Percentiles rank a stretch among this genome's conserved stretches.
Conservation (phyloP, 352 stramenopile species). For the Globisporangium orthogonon region DNA sequence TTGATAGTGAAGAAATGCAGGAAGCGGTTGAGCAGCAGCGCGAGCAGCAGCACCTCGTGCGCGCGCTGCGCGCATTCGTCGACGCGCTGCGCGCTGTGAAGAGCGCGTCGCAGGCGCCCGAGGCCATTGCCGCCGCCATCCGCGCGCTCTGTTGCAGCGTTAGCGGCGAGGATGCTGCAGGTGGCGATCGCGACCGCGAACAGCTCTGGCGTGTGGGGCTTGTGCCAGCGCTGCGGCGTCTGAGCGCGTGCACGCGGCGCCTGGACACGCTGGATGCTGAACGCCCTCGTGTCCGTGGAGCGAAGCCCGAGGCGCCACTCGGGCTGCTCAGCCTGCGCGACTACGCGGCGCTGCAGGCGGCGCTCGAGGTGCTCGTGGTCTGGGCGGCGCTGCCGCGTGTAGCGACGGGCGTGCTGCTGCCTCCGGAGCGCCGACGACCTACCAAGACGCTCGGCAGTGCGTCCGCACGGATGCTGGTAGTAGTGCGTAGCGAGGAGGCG, state of each 20-base stretch:
- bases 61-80: slow-evolving; percentile 52
- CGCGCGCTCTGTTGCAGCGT: slow-evolving; percentile 19
- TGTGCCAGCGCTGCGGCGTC: slow-evolving; percentile 31
- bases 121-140: slow-evolving; percentile 24
- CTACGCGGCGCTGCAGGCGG: slow-evolving; percentile 78
- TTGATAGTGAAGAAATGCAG: not conserved
- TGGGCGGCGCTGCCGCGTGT: slow-evolving; percentile 58
- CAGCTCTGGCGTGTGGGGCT: slow-evolving; percentile 26
- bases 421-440: slow-evolving; percentile 56
- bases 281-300: too few relatives aligned
- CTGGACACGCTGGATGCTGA: slow-evolving; percentile 6
- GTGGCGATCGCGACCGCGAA: slow-evolving; percentile 5
- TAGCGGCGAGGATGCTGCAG: not conserved
- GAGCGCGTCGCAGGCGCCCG: slow-evolving; percentile 15
- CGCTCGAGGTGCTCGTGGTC: slow-evolving; percentile 66
- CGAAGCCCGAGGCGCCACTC: slow-evolving; percentile 33
- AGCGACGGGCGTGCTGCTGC: slow-evolving; percentile 39
- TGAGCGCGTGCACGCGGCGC: slow-evolving; percentile 35
- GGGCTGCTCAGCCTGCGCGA: slow-evolving; percentile 78
- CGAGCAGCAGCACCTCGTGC: slow-evolving; percentile 47
- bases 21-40: slow-evolving; percentile 58
- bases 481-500: too few relatives aligned
- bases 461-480: not conserved
- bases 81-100: slow-evolving; percentile 60
- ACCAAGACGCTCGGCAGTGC: slow-evolving; percentile 80